Evolutionary conservation across 805 yeast genomes (phyloP), one percentile per base, ranked within the genome.

Genomic region (Metschnikowia proteae): DNA sequence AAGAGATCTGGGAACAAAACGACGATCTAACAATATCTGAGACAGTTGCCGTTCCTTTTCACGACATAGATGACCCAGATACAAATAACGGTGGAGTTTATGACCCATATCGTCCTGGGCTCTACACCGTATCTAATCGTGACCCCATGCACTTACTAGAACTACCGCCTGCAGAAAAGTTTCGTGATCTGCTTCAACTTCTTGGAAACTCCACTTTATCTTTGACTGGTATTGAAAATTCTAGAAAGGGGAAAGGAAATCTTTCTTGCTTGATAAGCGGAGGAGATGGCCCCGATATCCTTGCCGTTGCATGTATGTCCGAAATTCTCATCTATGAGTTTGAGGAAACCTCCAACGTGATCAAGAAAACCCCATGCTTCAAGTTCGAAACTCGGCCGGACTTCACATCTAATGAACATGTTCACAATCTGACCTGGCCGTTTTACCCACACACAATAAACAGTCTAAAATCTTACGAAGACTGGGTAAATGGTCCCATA

Each of bases 391-490:
- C 77, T 0, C 59, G 65, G 28, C 82, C 83, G 0, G 44, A 56
- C 6, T 53, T 58, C 27, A 75, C 81, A 1, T 62, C 75, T 1
- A 64, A 67, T 1, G 55, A 64, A 1, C 81, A 79, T 54, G 51
- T 76, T 31, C 57, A 62, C 6, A 63, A 69, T 6, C 72, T 81
- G 5, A 78, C 82, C 0, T 76, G 79, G 78, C 79, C 82, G 0
- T 67, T 67, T 43, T 71, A 66, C 43, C 85, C 86, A 1, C 84
- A 80, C 59, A 71, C 82, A 0, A 71, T 83, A 23, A 84, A 84
- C 54, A 76, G 60, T 54, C 44, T 84, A 38, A 78, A 72, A 45
- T 43, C 55, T 0, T 53, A 68, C 6, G 65, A 63, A 0, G 54
- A 47, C 23, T 70, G 81, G 50, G 52, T 63, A 23, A 70, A 64